Percentiles rank a stretch among this genome's conserved stretches.
These are phyloP conservation scores for Boletus sp. DNA, from an alignment of 768 basidiomycete genomes.

Conservation along the genomic window DNA sequence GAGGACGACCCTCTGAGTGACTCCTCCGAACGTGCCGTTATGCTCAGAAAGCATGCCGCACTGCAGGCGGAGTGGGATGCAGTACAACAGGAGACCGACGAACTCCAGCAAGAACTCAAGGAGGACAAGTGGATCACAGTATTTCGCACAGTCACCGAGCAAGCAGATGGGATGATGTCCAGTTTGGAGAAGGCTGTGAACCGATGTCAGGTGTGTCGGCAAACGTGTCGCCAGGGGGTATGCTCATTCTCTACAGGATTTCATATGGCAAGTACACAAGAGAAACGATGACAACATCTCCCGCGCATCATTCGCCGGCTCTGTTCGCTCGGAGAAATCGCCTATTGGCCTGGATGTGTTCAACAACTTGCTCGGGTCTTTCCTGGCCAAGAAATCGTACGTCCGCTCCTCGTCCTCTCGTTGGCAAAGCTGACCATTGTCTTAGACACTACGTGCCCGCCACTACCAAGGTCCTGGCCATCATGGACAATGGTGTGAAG, in stretches of 20 bases:
- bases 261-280: constrained; percentile 79
- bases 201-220: constrained; percentile 72
- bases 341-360: constrained; percentile 61
- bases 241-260: constrained; percentile 52
- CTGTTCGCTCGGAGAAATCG: constrained; percentile 49
- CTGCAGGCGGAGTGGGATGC: constrained; percentile 78
- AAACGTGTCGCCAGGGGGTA: not conserved
- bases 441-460: constrained; percentile 92
- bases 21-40: constrained; percentile 36
- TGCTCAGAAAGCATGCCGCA: constrained; percentile 73
- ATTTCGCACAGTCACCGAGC: constrained; percentile 90
- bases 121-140: constrained; percentile 98
- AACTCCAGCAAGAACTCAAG: constrained; percentile 86
- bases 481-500: constrained; percentile 91
- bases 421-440: constrained; percentile 12
- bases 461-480: constrained; percentile 85
- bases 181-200: constrained; percentile 91
- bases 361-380: constrained; percentile 66
- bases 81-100: constrained; percentile 75
- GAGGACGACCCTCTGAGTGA: constrained; percentile 49
- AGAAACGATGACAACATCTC: constrained; percentile 48
- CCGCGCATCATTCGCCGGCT: constrained; percentile 42
- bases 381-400: constrained; percentile 86
- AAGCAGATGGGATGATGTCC: constrained; percentile 97
- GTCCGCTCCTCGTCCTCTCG: constrained; percentile 20